Evolutionary conservation across 192 early-diverging fungal genomes (phyloP).

Genomic region (Chytriomyces sp.): DNA sequence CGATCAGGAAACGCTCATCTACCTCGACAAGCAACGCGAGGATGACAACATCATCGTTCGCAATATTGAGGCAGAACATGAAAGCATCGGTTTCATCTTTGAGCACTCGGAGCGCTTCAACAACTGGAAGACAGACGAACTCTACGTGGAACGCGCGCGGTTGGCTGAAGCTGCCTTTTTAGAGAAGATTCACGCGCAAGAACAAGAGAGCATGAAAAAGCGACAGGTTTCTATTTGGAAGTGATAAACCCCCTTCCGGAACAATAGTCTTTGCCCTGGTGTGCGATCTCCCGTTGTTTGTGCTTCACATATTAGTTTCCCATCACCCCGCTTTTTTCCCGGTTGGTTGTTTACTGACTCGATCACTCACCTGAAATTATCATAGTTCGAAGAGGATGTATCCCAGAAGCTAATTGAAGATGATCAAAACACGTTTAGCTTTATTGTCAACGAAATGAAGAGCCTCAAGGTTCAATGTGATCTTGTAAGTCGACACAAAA

Average conservation of each 20-base stretch:
- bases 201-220: conserved; percentile 26
- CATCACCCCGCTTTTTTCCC: not conserved
- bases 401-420: not conserved
- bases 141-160: conserved; percentile 24
- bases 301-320: too few relatives aligned
- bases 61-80: conserved; percentile 19
- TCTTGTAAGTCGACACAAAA: too few relatives aligned
- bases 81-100: conserved; percentile 32
- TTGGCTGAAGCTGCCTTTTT: conserved; percentile 28
- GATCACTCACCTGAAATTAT: too few relatives aligned
- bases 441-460: not conserved
- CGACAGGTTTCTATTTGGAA: conserved; percentile 24
- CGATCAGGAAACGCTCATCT: conserved; percentile 28
- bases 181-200: conserved; percentile 31
- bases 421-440: not conserved
- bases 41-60: conserved; percentile 19
- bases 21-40: conserved; percentile 9
- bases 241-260: too few relatives aligned
- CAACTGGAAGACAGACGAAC: conserved; percentile 37
- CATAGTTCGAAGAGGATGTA: not conserved
- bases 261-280: too few relatives aligned
- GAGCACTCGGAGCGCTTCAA: conserved; percentile 30
- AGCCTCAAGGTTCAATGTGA: not conserved
- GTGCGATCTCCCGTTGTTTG: too few relatives aligned
- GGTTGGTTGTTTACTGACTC: too few relatives aligned